These are phyloP conservation scores for Russula griseocarnosa DNA, from an alignment of 768 basidiomycete species.

Conservation along the genomic window DNA sequence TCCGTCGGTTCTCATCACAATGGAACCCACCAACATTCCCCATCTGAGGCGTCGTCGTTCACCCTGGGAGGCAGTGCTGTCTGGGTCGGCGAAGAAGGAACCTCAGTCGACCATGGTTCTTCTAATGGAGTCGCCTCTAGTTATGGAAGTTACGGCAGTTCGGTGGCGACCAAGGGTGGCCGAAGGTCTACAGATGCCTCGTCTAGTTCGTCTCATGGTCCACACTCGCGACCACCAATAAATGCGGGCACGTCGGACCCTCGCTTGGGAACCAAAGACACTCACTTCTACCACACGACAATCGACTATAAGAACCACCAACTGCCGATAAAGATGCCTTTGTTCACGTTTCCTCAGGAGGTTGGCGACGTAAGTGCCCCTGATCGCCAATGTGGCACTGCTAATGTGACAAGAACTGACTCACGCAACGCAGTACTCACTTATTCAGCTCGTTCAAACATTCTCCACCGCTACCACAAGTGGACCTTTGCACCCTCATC, in stretches of 20 bases:
- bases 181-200: slow-evolving; percentile 72
- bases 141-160: slow-evolving; percentile 45
- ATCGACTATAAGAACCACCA: slow-evolving; percentile 80
- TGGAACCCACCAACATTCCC: slow-evolving; percentile 45
- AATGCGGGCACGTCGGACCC: slow-evolving; percentile 44
- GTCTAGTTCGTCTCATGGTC: slow-evolving; percentile 60
- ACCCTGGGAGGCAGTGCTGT: slow-evolving; percentile 74
- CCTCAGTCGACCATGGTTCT: slow-evolving; percentile 39
- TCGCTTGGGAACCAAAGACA: slow-evolving; percentile 64
- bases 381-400: background rate
- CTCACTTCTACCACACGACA: slow-evolving; percentile 87
- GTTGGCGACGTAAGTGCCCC: slow-evolving; percentile 80
- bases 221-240: slow-evolving; percentile 31
- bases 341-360: slow-evolving; percentile 88
- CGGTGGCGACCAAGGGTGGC: slow-evolving; percentile 46
- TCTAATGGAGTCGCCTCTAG: slow-evolving; percentile 30
- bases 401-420: background rate
- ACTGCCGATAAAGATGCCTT: slow-evolving; percentile 86
- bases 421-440: slow-evolving; percentile 63
- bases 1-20: slow-evolving; percentile 28
- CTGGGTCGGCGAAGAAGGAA: slow-evolving; percentile 78
- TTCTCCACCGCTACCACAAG: slow-evolving; percentile 65
- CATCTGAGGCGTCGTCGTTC: slow-evolving; percentile 67
- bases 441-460: slow-evolving; percentile 84
- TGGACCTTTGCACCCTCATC: slow-evolving; percentile 82